These are phyloP conservation scores for Paulownia fortunei DNA, from an alignment of 257 asterid genomes.

Conservation along the genomic window DNA sequence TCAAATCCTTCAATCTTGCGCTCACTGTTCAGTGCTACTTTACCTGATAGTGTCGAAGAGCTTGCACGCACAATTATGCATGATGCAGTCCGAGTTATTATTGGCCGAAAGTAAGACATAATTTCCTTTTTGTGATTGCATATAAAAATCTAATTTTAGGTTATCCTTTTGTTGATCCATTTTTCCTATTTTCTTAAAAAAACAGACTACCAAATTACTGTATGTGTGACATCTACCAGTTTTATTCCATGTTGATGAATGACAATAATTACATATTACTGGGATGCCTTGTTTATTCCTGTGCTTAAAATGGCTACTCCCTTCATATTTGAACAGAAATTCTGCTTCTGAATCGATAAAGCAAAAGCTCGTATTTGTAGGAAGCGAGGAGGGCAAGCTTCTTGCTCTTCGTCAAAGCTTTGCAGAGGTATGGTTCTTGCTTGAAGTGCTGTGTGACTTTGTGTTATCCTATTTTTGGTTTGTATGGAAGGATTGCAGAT, in stretches of 20 bases:
- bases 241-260: neutral
- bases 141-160: neutral
- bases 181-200: neutral
- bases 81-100: constrained; percentile 84
- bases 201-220: neutral
- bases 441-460: neutral
- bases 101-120: constrained; percentile 81
- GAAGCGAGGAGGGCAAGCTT: too few species aligned
- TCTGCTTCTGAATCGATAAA: constrained; percentile 91
- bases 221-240: neutral
- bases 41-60: constrained; percentile 89
- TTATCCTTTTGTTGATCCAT: neutral
- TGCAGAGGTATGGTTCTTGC: constrained; percentile 61
- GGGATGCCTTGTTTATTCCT: constrained; percentile 21
- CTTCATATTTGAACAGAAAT: constrained; percentile 56
- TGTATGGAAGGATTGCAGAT: neutral
- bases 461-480: neutral
- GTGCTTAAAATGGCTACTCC: neutral
- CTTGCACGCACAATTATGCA: constrained; percentile 97
- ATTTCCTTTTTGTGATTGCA: neutral
- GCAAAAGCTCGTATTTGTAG: too few species aligned
- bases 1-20: constrained; percentile 90
- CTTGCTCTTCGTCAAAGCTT: too few species aligned
- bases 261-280: neutral
- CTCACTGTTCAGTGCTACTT: too few species aligned